Conservation (phyloP, 1,284 basidiomycete species). For the Cryptococcus depauperatus region DNA sequence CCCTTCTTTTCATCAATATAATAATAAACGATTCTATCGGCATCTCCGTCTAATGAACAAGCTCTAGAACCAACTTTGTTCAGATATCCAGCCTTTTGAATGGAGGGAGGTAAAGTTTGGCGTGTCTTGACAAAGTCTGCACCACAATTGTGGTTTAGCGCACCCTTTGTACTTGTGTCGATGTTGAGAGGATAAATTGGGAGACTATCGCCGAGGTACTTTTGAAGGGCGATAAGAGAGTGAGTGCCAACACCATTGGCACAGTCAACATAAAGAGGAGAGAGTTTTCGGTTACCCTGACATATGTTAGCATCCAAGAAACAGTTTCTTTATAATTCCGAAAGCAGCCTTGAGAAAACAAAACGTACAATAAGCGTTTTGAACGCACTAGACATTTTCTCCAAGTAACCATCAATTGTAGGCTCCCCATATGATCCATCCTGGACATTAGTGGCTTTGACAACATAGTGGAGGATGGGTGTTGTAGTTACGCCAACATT, state of each 20-base stretch:
- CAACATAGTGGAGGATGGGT: constrained; percentile 92
- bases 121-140: constrained; percentile 96
- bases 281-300: constrained; percentile 54
- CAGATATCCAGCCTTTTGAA: constrained; percentile 48
- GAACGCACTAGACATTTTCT: constrained; percentile 78
- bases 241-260: constrained; percentile 93
- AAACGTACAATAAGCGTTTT: constrained; percentile 70
- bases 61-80: constrained; percentile 63
- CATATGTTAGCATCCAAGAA: neutral
- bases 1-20: constrained; percentile 65
- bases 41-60: constrained; percentile 94
- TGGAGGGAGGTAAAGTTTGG: constrained; percentile 64
- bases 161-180: constrained; percentile 57
- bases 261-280: constrained; percentile 76
- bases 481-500: constrained; percentile 76
- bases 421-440: constrained; percentile 71
- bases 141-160: constrained; percentile 80
- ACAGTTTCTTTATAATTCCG: neutral
- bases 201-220: constrained; percentile 42
- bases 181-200: constrained; percentile 56
- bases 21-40: constrained; percentile 93
- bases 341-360: neutral
- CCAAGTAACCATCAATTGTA: constrained; percentile 76
- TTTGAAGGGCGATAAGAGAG: constrained; percentile 55
- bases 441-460: constrained; percentile 67